Base-by-base conservation (phyloP, 2,329 filamentous ascomycete genomes). In the Arthrobotrys megalospora region DNA sequence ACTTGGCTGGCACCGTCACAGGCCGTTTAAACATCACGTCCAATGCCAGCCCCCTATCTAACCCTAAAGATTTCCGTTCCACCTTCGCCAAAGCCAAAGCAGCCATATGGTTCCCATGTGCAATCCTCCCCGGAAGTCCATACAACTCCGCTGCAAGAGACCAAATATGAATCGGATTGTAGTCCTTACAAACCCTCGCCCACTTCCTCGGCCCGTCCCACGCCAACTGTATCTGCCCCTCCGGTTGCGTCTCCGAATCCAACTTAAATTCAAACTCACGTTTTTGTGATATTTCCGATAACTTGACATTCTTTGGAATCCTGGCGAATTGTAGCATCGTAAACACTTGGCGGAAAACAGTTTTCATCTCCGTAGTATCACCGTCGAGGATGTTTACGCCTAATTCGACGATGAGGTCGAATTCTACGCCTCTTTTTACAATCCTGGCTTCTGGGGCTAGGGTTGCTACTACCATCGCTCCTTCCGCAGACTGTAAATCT, bases 131-230 rank as follows among this genome's bases (percentile, higher is more conserved):
- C 19, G 73, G 66, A 19, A 77, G 58, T 6, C 73, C 73, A 47
- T 58, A 77, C 8, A 66, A 21, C 34, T 60, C 69, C 28, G 65
- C 73, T 32, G 73, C 73, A 12, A 77, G n/a, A 1, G 65, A 52
- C 41, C n/a, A 77, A 7, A 53, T 71, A 62, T 77, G 73, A 52
- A 77, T 71, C 2, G 66, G 65, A 36, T 77, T 77, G 45, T 77
- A 77, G 32, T 77, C 73, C 7, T 77, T 77, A 34, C 73, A 77
- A 28, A 77, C 36, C 19, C 66, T 77, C 2, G 73, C 73, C 66
- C 73, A 77, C 12, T 71, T 65, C 34, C n/a, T 50, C 12, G 73
- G 73, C 16, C 43, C 66, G 6, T 24, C 38, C 48, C 28, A 60
- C 6, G 38, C 47, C 28, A 77, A 34, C 7, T 47, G 11, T 1